Conservation (phyloP, 139 green algal species). For the Chlamydomonas sp. region DNA sequence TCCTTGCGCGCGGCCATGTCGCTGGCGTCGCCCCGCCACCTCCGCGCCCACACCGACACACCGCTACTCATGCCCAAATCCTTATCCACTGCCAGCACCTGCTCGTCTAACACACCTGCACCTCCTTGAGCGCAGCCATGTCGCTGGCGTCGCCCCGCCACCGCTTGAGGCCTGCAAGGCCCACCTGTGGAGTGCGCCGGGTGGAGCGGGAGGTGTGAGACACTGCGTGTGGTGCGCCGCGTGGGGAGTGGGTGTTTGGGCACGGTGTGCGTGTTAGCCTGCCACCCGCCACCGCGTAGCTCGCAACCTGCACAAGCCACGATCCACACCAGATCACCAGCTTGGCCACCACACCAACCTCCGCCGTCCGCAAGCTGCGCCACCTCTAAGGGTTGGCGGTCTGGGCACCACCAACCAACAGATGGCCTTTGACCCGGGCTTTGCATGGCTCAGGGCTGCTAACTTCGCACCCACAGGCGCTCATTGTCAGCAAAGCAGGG, state of each 20-base stretch:
- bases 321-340: too few relatives aligned
- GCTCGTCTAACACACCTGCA: slow-evolving; percentile 47
- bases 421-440: too few relatives aligned
- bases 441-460: too few relatives aligned
- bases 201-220: not conserved
- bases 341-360: too few relatives aligned
- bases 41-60: not conserved
- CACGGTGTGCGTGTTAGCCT: too few relatives aligned
- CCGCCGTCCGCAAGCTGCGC: too few relatives aligned
- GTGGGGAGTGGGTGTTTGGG: not conserved
- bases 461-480: too few relatives aligned
- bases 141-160: slow-evolving; percentile 45
- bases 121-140: slow-evolving; percentile 48
- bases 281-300: too few relatives aligned
- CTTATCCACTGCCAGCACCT: not conserved
- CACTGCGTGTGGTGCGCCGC: not conserved
- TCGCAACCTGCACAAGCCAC: too few relatives aligned
- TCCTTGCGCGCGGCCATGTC: slow-evolving; percentile 1
- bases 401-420: too few relatives aligned
- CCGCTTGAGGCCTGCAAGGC: slow-evolving; percentile 42
- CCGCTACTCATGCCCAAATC: not conserved
- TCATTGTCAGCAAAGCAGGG: too few relatives aligned
- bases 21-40: not conserved
- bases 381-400: too few relatives aligned
- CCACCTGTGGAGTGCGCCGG: slow-evolving; percentile 35